Conservation (phyloP, 768 basidiomycete genomes). For the Leccinellum rugosiceps region DNA sequence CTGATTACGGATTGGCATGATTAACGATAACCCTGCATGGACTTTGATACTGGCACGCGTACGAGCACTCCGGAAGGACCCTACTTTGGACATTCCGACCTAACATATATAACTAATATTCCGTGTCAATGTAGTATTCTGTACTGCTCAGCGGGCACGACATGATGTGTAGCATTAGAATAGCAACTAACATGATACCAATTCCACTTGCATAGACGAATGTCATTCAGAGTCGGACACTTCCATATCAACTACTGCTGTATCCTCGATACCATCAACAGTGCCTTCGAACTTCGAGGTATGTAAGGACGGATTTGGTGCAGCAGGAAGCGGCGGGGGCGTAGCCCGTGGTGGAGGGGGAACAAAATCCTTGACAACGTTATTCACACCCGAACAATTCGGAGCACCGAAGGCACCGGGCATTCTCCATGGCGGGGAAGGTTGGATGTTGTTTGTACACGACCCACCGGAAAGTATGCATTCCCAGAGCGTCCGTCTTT, state of each 20-base stretch:
- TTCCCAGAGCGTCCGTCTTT: conserved; percentile 41
- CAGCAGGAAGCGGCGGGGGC: conserved; percentile 33
- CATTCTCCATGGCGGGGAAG: conserved; percentile 24
- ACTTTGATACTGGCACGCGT: conserved; percentile 10
- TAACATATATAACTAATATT: conserved; percentile 4
- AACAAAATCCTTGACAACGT: conserved; percentile 16
- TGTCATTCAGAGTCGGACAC: conserved; percentile 18
- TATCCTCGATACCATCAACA: conserved; percentile 3
- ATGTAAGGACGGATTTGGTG: neutral
- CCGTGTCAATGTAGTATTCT: conserved; percentile 7
- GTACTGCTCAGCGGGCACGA: conserved; percentile 24
- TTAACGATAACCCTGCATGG: conserved; percentile 9
- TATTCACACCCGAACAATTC: neutral
- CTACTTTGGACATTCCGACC: conserved; percentile 11
- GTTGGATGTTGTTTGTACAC: neutral
- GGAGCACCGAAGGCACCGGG: conserved; percentile 14
- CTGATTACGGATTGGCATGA: conserved; percentile 21
- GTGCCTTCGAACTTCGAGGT: neutral
- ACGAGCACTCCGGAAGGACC: conserved; percentile 15
- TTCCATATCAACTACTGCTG: conserved; percentile 24
- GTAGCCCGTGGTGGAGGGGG: conserved; percentile 32
- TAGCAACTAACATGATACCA: conserved; percentile 2
- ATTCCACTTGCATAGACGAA: neutral
- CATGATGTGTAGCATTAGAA: conserved; percentile 27
- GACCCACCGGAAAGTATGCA: conserved; percentile 28